These are phyloP conservation scores for Aspergillus steynii DNA, from an alignment of 495 filamentous ascomycete genomes.

Conservation along the genomic window DNA sequence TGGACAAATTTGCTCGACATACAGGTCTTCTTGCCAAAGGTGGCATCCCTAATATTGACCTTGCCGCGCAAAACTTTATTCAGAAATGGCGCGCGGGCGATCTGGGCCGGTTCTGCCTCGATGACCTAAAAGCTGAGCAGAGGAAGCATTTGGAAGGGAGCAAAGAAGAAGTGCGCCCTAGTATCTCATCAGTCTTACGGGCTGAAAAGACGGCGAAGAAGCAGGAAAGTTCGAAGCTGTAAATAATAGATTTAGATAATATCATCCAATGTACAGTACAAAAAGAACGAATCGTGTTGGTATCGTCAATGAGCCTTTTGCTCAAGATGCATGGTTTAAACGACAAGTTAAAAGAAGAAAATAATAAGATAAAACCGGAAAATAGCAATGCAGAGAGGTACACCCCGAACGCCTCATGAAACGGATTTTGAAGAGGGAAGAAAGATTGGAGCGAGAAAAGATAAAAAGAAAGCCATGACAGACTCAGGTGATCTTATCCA, in stretches of 20 bases:
- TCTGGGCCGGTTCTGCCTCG: conserved; percentile 76
- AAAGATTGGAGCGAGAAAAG: conserved; percentile 14
- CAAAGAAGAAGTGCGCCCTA: conserved; percentile 33
- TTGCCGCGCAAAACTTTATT: conserved; percentile 78
- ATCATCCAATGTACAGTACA: conserved; percentile 26
- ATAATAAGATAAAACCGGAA: background rate
- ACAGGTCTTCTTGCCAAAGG: conserved; percentile 78
- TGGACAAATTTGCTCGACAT: conserved; percentile 65
- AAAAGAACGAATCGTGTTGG: conserved; percentile 23
- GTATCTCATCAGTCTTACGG: conserved; percentile 46
- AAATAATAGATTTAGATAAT: conserved; percentile 23
- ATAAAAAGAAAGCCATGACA: conserved; percentile 17
- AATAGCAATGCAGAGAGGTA: conserved; percentile 4
- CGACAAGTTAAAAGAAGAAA: background rate
- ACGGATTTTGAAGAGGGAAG: conserved; percentile 27
- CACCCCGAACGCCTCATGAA: conserved; percentile 3
- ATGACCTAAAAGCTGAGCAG: conserved; percentile 66
- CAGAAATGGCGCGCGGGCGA: conserved; percentile 79
- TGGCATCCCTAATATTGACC: conserved; percentile 68
- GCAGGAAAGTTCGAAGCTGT: conserved; percentile 16
- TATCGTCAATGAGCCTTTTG: conserved; percentile 20
- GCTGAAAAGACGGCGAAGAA: conserved; percentile 38
- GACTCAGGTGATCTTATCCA: conserved; percentile 72
- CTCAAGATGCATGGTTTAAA: background rate
- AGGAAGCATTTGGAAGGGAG: conserved; percentile 43